Conservation (phyloP, 2,329 filamentous ascomycete species). For the Aspergillus texensis region DNA sequence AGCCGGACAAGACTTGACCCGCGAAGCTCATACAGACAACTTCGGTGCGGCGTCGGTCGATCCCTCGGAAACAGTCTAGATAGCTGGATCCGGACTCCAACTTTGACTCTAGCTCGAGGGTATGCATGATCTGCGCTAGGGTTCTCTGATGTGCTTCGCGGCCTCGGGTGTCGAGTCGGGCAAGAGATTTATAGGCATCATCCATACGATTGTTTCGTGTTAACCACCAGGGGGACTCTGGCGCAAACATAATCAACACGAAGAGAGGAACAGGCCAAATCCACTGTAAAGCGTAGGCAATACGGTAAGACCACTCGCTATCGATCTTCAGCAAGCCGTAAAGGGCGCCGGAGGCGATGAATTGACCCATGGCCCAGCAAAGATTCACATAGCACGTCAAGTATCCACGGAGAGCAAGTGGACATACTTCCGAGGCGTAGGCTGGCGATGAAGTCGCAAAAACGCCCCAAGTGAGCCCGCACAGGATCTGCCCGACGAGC, state of each 20-base stretch:
- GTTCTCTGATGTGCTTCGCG: constrained; percentile 25
- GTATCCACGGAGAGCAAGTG: constrained; percentile 31
- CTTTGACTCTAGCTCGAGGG: constrained; percentile 36
- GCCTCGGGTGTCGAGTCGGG: constrained; percentile 10
- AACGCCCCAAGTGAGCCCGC: constrained; percentile 44
- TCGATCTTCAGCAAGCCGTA: constrained; percentile 33
- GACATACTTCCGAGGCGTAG: constrained; percentile 33
- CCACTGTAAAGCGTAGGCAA: constrained; percentile 37
- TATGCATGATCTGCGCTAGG: constrained; percentile 43
- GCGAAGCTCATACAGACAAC: constrained; percentile 42
- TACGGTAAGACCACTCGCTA: constrained; percentile 42
- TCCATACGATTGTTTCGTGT: constrained; percentile 26
- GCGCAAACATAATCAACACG: constrained; percentile 24
- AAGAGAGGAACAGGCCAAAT: constrained; percentile 30
- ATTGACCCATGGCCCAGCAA: constrained; percentile 40
- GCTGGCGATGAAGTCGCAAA: constrained; percentile 32
- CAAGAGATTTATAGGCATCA: constrained; percentile 16
- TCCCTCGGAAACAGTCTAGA: constrained; percentile 34
- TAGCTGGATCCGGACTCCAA: constrained; percentile 33
- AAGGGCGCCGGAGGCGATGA: constrained; percentile 32
- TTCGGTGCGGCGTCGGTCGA: constrained; percentile 44
- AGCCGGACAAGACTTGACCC: constrained; percentile 41
- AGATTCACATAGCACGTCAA: constrained; percentile 43
- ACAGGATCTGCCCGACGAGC: constrained; percentile 52
- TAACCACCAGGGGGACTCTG: constrained; percentile 32